Evolutionary conservation across 345 rosid species (phyloP), one percentile per base, ranked within the genome.

Genomic region (Turritis glabra): DNA sequence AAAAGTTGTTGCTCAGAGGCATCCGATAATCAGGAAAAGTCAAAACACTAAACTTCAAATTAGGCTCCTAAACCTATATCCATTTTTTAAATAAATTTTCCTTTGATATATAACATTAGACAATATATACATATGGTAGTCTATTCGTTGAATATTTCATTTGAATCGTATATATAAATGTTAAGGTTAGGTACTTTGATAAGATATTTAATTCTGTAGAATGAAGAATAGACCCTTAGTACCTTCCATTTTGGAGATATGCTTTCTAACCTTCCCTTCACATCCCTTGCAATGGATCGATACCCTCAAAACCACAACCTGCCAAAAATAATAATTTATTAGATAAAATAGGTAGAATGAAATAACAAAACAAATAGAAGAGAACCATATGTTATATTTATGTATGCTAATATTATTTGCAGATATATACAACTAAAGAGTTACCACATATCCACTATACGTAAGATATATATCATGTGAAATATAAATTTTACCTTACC

Each of bases 251-350:
- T 86, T 94, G 58, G 97, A 86, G 59, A 94, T 82, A 70, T 94
- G 97, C 60, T 86, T 94, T 79, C 92, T 81, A 32, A 94, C 89
- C 84, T 91, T 94, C 74, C 90, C 93, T 87, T 94, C 98, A 76
- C 98, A 94, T 11, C 97, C 98, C 75, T 89, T 88, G 90, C 98
- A 94, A 69, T 94, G 93, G 59, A 94, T 89, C 47, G 98, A 88
- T 56, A 94, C 95, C 82, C 87, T 82, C 81, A 94, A 82, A 58
- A 91, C 92, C 71, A 94, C 98, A 54, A 94, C 92, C 96, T 90
- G 79, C 59, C 40, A 71, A 37, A 14, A 22, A 38, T 14, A 43
- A n/a, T n/a, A 43, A n/a, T 7, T 43, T 6, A n/a, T 1, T n/a
- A 17, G 25, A 8, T 26, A 12, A 12, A 1, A 59, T 7, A 58